Percentiles rank a stretch among this genome's conserved stretches.
Evolutionary conservation across 2,329 filamentous ascomycete genomes (phyloP).

Genomic region (Aspergillus piperis): DNA sequence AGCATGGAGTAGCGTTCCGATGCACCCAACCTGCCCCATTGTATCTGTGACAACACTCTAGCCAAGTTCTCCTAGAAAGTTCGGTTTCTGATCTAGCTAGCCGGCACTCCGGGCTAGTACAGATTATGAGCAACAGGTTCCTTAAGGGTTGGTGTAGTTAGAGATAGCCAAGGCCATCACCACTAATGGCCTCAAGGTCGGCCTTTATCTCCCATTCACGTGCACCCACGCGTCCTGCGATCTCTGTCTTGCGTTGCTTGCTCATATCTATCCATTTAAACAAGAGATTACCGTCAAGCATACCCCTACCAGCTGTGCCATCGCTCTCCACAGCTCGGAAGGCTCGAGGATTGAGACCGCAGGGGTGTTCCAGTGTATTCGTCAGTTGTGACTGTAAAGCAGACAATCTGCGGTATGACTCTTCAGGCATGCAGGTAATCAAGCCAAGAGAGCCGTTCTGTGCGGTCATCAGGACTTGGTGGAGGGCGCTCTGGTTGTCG

Average conservation of each 20-base stretch:
- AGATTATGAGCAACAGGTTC: background rate
- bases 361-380: conserved; percentile 72
- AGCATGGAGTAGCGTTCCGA: background rate
- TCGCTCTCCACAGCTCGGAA: conserved; percentile 64
- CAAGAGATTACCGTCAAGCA: conserved; percentile 78
- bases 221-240: conserved; percentile 71
- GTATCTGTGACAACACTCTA: no score
- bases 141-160: conserved; percentile 18
- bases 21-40: no score
- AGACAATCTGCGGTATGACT: conserved; percentile 78
- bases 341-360: conserved; percentile 79
- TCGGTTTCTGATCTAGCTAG: background rate
- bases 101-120: background rate
- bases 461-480: conserved; percentile 69
- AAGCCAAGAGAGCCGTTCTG: conserved; percentile 74
- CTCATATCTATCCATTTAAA: conserved; percentile 74
- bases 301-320: conserved; percentile 57
- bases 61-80: no score
- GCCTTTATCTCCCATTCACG: conserved; percentile 67
- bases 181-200: conserved; percentile 68
- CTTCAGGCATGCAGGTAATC: conserved; percentile 75
- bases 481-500: conserved; percentile 36
- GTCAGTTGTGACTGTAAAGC: conserved; percentile 79
- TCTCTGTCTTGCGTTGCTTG: conserved; percentile 69
- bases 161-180: conserved; percentile 59